These are phyloP conservation scores for Fusarium hainanense DNA, from an alignment of 2,329 filamentous ascomycete genomes.

Conservation along the genomic window DNA sequence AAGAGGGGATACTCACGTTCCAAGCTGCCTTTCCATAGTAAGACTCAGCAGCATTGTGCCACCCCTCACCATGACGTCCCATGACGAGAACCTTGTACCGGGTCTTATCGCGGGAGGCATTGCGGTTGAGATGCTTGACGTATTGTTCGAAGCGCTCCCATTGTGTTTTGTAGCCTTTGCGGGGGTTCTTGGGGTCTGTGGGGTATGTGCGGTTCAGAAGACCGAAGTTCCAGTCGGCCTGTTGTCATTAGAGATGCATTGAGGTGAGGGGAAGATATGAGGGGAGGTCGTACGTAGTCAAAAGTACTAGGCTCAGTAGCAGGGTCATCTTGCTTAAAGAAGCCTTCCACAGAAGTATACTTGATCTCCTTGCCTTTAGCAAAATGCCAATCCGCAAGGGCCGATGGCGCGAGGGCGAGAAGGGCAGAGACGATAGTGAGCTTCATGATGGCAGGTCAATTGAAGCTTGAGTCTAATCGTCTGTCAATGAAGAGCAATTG, in stretches of 20 bases:
- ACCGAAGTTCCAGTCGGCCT: constrained; percentile 69
- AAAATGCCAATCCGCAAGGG: constrained; percentile 48
- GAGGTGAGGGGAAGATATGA: no score
- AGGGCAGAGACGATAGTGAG: constrained; percentile 45
- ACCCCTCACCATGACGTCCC: constrained; percentile 77
- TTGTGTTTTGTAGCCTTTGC: constrained; percentile 60
- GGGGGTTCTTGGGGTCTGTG: constrained; percentile 58
- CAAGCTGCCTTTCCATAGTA: constrained; percentile 76
- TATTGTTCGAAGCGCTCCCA: constrained; percentile 74
- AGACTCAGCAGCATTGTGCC: constrained; percentile 70
- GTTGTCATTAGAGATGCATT: no score
- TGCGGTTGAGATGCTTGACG: constrained; percentile 64
- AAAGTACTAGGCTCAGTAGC: constrained; percentile 67
- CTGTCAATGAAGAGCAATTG: neutral
- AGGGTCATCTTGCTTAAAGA: constrained; percentile 72
- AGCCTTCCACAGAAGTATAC: constrained; percentile 69
- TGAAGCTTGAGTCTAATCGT: neutral
- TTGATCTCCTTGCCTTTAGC: constrained; percentile 59
- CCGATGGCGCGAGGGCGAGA: constrained; percentile 46
- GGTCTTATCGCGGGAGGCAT: constrained; percentile 55
- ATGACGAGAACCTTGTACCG: constrained; percentile 75
- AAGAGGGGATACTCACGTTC: constrained; percentile 63
- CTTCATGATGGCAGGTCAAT: constrained; percentile 47
- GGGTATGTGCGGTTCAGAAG: constrained; percentile 72
- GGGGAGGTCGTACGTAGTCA: constrained; percentile 64